Evolutionary conservation across 495 filamentous ascomycete species (phyloP), one percentile per base, ranked within the genome.

Genomic region (Amniculicola lignicola): DNA sequence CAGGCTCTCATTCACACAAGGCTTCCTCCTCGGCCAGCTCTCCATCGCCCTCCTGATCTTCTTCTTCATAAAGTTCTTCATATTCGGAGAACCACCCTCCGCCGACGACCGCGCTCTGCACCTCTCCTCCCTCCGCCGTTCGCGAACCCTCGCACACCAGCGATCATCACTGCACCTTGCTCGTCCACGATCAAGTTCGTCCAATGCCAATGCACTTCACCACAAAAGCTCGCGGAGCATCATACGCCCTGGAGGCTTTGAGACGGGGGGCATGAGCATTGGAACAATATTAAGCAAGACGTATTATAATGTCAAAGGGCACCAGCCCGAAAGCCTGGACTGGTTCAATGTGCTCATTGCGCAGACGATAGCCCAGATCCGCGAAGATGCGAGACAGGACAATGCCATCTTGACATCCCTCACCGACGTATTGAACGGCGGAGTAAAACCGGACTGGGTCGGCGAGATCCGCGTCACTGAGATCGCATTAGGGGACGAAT

Each of bases 321-420:
- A 98, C 68, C 92, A 96, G 70, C 94, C 93, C n/a, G 93, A 98
- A 72, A 90, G 85, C n/a, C 74, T 98, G 60, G 93, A 98, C 68
- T 98, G 93, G 93, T 97, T 98, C 77, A 98, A 98, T 70, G 93
- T 98, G 21, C 77, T 98, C 51, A 84, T 97, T 48, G 94, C 93
- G 5, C 93, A 98, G 74, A 94, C 94, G 0, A 91, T 98, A 46
- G 92, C 94, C 2, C 94, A 97, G 66, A 90, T 97, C 66, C 80
- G 93, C 43, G 83, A 85, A 54, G 94, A 96, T 63, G 93, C 93
- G 21, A 79, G 87, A 23, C 82, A 89, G 46, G 90, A 96, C 65
- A 88, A 89, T 63, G 94, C 93, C 5, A 90, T 98, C 19, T 80
- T 98, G n/a, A 85, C 80, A n/a, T 90, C 85, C n/a, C 75, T 98